phyloP scores from a whole-genome alignment of 352 stramenopile genomes.

The Pythium myriotylum region DNA sequence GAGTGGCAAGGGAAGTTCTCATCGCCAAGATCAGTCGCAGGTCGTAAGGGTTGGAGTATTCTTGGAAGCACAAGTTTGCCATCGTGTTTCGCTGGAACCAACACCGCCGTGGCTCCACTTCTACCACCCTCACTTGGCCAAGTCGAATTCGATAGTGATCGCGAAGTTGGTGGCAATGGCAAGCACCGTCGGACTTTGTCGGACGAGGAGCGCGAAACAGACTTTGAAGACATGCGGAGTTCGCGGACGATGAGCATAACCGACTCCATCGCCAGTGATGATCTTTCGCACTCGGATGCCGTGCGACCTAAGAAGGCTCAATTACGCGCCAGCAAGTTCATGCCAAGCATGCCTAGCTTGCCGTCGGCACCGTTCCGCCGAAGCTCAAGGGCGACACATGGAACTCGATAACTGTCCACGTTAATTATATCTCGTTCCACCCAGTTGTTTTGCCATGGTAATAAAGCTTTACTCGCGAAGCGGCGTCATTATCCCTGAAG shows the following conservation, averaged over 20 bases:
- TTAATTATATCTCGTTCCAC: background rate
- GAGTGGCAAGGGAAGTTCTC: background rate
- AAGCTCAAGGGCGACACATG: slow-evolving; percentile 8
- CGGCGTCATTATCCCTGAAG: no score
- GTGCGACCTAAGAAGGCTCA: background rate
- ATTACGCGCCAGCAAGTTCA: slow-evolving; percentile 22
- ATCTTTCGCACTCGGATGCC: background rate
- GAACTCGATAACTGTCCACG: background rate
- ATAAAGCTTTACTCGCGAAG: no score
- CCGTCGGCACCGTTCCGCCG: slow-evolving; percentile 25
- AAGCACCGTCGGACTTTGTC: background rate
- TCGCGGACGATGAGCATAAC: slow-evolving; percentile 26
- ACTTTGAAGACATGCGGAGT: slow-evolving; percentile 31
- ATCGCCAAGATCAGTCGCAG: background rate
- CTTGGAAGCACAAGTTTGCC: slow-evolving; percentile 2
- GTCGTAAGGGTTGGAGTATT: slow-evolving; percentile 18
- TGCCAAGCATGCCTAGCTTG: slow-evolving; percentile 13
- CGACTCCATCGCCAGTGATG: slow-evolving; percentile 18
- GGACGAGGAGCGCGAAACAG: slow-evolving; percentile 24
- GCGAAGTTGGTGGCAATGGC: slow-evolving; percentile 4
- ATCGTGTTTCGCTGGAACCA: background rate
- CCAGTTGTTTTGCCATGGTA: no score
- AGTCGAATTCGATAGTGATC: slow-evolving; percentile 1
- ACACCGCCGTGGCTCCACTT: background rate
- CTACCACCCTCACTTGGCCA: background rate